Percentiles rank a stretch among this genome's conserved stretches.
Evolutionary conservation across 2,329 filamentous ascomycete species (phyloP).

Genomic region (Albophoma yamanashiensis): DNA sequence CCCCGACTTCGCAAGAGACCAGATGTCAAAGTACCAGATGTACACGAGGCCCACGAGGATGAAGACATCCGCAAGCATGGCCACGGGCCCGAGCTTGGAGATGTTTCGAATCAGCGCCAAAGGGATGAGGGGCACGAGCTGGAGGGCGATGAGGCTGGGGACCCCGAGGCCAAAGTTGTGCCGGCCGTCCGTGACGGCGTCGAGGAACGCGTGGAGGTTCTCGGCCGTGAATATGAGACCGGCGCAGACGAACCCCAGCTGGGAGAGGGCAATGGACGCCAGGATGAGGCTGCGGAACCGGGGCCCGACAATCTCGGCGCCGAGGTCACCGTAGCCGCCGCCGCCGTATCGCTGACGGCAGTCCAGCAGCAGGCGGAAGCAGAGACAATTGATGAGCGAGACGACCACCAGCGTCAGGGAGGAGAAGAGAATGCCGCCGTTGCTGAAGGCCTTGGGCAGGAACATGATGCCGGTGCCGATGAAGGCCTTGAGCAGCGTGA

Average conservation of each 20-base stretch:
- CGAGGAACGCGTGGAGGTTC: slow-evolving; percentile 57
- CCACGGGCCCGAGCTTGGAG: slow-evolving; percentile 59
- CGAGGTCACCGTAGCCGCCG: slow-evolving; percentile 61
- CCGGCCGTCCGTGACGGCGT: slow-evolving; percentile 43
- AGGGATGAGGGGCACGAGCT: slow-evolving; percentile 54
- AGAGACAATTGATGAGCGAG: slow-evolving; percentile 55
- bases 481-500: slow-evolving; percentile 69
- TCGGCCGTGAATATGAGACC: slow-evolving; percentile 71
- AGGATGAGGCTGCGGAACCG: slow-evolving; percentile 57
- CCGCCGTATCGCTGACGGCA: slow-evolving; percentile 55
- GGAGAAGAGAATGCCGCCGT: slow-evolving; percentile 68
- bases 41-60: slow-evolving; percentile 61
- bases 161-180: slow-evolving; percentile 41
- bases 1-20: slow-evolving; percentile 41
- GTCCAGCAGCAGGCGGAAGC: slow-evolving; percentile 61
- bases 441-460: slow-evolving; percentile 67
- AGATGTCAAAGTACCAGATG: slow-evolving; percentile 63
- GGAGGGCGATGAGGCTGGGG: slow-evolving; percentile 50
- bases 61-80: slow-evolving; percentile 60
- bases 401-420: slow-evolving; percentile 56
- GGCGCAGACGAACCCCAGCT: slow-evolving; percentile 68
- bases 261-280: slow-evolving; percentile 60
- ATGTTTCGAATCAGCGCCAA: slow-evolving; percentile 64
- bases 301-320: slow-evolving; percentile 52
- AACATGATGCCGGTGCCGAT: slow-evolving; percentile 78